Evolutionary conservation across 208 protist species (phyloP).

Genomic region (Trypanosoma mega): DNA sequence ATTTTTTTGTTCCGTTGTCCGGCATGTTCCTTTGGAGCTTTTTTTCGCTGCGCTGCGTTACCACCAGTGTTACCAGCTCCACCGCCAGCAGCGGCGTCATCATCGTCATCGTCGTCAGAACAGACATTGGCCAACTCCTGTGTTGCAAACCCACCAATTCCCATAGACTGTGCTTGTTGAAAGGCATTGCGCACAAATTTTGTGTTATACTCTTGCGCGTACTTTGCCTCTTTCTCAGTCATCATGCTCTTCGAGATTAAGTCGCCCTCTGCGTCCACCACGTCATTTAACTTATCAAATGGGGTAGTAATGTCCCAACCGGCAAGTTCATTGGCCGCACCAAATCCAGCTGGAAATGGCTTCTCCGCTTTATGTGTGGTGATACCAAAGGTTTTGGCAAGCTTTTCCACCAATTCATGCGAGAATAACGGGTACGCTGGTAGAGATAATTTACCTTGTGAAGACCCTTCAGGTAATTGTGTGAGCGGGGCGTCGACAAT

Average conservation of each 20-base stretch:
- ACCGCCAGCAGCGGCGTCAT: conserved; percentile 16
- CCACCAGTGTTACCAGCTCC: neutral
- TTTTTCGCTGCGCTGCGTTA: conserved; percentile 12
- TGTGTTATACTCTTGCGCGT: conserved; percentile 50
- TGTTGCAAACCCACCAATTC: conserved; percentile 71
- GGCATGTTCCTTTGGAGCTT: conserved; percentile 47
- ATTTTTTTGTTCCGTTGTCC: conserved; percentile 74
- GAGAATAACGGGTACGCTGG: conserved; percentile 54
- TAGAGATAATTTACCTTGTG: conserved; percentile 25
- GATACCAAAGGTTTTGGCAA: conserved; percentile 57
- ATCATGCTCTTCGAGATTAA: conserved; percentile 48
- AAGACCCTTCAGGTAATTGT: conserved; percentile 43
- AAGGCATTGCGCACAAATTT: conserved; percentile 73
- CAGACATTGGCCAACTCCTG: conserved; percentile 55
- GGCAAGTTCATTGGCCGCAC: conserved; percentile 70
- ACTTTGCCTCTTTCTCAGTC: conserved; percentile 60
- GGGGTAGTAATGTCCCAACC: conserved; percentile 74
- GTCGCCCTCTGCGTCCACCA: conserved; percentile 61
- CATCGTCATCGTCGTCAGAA: conserved; percentile 64
- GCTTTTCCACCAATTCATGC: conserved; percentile 82
- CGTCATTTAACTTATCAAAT: conserved; percentile 82
- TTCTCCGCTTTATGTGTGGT: conserved; percentile 37
- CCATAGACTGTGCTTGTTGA: conserved; percentile 87
- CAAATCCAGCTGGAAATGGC: conserved; percentile 50
- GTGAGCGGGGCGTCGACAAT: conserved; percentile 38